phyloP scores from a whole-genome alignment of 257 asterid species.

The Solanum clarkiae region DNA sequence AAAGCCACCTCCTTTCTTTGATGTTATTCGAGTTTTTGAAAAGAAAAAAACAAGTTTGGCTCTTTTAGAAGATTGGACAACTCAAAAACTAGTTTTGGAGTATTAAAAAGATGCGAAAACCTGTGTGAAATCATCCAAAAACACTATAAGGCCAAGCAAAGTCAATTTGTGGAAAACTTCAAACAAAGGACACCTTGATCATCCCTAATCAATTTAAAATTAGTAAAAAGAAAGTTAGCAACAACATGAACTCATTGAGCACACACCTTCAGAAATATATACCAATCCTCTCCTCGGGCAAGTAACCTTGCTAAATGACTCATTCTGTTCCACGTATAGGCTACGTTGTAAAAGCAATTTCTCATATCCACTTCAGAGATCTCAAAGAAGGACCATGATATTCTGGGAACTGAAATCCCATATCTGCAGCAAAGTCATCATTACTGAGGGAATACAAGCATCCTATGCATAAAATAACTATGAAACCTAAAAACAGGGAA shows the following conservation, averaged over 20 bases:
- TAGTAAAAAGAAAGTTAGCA: neutral
- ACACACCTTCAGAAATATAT: constrained; percentile 56
- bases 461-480: neutral
- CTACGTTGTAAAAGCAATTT: constrained; percentile 35
- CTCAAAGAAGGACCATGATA: constrained; percentile 66
- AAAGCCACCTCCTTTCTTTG: neutral
- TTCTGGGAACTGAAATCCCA: constrained; percentile 41
- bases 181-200: neutral
- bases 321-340: constrained; percentile 45
- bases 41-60: neutral
- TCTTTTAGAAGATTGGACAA: neutral
- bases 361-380: constrained; percentile 64
- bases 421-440: constrained; percentile 27
- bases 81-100: neutral
- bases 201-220: neutral
- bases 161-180: neutral
- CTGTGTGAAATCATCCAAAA: neutral
- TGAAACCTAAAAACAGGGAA: neutral
- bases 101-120: neutral
- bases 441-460: neutral
- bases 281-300: constrained; percentile 81
- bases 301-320: constrained; percentile 38
- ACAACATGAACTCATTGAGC: neutral
- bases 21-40: neutral
- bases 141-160: neutral